Evolutionary conservation across 164 flowering plant species (phyloP).

Genomic region (Santalum album): DNA sequence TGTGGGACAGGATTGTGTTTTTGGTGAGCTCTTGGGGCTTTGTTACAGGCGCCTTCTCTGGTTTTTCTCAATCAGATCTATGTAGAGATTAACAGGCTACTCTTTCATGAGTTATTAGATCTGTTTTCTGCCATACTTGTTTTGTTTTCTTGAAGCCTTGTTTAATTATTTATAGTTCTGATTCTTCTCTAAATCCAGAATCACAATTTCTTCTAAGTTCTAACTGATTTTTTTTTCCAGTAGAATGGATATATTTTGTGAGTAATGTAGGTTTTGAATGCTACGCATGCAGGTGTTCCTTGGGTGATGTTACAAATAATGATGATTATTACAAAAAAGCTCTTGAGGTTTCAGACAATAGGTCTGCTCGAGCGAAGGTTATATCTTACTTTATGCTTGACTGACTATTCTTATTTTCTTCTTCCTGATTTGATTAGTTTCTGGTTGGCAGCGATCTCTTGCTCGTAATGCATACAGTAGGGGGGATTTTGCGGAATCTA

Average conservation of each 20-base stretch:
- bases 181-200: not conserved
- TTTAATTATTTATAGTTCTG: not conserved
- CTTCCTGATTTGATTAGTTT: not conserved
- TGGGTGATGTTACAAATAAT: slow-evolving; percentile 77
- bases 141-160: not conserved
- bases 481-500: slow-evolving; percentile 71
- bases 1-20: too few relatives aligned
- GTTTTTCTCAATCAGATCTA: too few relatives aligned
- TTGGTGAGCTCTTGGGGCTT: too few relatives aligned
- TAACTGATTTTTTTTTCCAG: too few relatives aligned
- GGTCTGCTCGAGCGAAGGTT: slow-evolving; percentile 85
- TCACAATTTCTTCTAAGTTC: not conserved
- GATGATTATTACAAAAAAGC: slow-evolving; percentile 81
- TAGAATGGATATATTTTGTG: too few relatives aligned
- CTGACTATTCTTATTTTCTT: not conserved
- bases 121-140: not conserved
- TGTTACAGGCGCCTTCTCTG: too few relatives aligned
- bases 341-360: slow-evolving; percentile 72
- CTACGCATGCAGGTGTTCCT: slow-evolving; percentile 52
- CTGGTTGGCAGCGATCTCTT: slow-evolving; percentile 55
- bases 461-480: slow-evolving; percentile 92
- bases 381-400: slow-evolving; percentile 2
- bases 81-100: too few relatives aligned
- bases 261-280: too few relatives aligned
- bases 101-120: too few relatives aligned